phyloP scores from a whole-genome alignment of 2,329 filamentous ascomycete species.

The Apiospora phragmitis region DNA sequence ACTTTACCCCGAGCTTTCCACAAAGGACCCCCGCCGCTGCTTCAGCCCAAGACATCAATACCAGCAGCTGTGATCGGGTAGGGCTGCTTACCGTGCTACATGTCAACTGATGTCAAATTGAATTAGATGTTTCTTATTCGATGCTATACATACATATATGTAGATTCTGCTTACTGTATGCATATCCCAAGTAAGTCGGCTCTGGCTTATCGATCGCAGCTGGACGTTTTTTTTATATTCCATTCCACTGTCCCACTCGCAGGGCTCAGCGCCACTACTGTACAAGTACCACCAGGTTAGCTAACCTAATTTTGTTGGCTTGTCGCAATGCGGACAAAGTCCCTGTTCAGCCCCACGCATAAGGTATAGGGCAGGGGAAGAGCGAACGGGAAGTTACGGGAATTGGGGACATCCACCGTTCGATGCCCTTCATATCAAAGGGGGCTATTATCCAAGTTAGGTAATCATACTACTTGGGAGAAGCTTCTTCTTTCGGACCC shows the following conservation, averaged over 20 bases:
- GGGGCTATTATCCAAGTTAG: background rate
- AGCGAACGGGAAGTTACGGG: background rate
- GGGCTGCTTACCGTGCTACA: background rate
- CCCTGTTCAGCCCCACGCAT: conserved; percentile 1
- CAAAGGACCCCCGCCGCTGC: background rate
- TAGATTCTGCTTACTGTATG: background rate
- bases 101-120: conserved; percentile 1
- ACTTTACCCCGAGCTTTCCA: background rate
- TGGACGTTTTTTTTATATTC: background rate
- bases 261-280: background rate
- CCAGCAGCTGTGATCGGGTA: background rate
- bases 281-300: too few species aligned
- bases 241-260: background rate
- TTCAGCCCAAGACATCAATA: background rate
- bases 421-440: background rate
- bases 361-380: background rate
- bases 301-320: background rate
- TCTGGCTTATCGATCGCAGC: background rate
- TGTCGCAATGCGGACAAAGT: conserved; percentile 4
- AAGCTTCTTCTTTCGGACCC: background rate
- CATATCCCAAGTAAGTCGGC: background rate
- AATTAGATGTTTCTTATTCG: background rate
- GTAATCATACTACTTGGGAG: background rate
- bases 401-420: background rate
- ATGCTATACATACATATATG: background rate